Base-by-base conservation (phyloP, 73 alveolate species). In the Effrenium voratum region DNA sequence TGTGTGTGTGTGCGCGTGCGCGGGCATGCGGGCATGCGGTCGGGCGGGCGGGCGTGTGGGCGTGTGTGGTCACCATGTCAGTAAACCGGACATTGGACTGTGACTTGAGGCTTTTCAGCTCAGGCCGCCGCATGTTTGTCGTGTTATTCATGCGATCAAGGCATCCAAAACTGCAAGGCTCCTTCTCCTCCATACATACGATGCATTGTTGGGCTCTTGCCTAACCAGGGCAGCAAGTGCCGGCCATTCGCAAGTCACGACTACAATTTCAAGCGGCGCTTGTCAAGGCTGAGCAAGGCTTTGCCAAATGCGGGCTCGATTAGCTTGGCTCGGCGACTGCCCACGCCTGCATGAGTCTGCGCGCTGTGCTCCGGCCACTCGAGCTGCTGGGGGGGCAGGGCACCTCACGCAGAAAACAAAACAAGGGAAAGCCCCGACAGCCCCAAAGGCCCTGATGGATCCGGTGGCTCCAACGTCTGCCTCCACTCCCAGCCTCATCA, bases 121-220 rank as follows among this genome's bases (percentile, higher is more conserved):
- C n/a, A n/a, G n/a, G n/a, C n/a, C n/a, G n/a, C n/a, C n/a, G n/a
- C n/a, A n/a, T n/a, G n/a, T n/a, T n/a, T n/a, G n/a, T n/a, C n/a
- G n/a, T n/a, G n/a, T n/a, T n/a, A n/a, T n/a, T n/a, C n/a, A n/a
- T n/a, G n/a, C n/a, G n/a, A n/a, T n/a, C n/a, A n/a, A n/a, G n/a
- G n/a, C n/a, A n/a, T n/a, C n/a, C n/a, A n/a, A n/a, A n/a, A n/a
- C n/a, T n/a, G n/a, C n/a, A n/a, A n/a, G 22, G 49, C 47, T 63
- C 95, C 95, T 88, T 88, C 85, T 88, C 95, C 77, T 88, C 95
- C 95, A 88, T 88, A 85, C 95, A 88, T 34, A 88, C 95, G 38
- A 88, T 88, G 95, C 95, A 88, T 44, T 88, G 95, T 85, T 88
- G 95, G 70, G 95, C 95, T 36, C 95, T 41, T 40, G 75, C 95